Evolutionary conservation across 345 rosid species (phyloP).

Genomic region (Syzygium grande): DNA sequence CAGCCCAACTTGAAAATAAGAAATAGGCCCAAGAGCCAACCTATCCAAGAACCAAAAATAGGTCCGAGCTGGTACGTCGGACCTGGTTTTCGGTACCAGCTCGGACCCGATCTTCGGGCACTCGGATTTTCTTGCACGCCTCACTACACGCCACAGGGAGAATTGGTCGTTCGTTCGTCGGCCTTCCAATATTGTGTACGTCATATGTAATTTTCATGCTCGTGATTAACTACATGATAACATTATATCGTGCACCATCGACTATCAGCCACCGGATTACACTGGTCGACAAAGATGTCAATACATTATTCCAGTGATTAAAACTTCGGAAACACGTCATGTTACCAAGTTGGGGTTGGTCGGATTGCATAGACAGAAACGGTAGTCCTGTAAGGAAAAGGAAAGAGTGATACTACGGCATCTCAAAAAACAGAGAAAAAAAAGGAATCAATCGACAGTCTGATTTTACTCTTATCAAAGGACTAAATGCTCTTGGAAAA

Average conservation of each 20-base stretch:
- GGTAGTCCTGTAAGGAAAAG: neutral
- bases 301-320: neutral
- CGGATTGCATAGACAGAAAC: neutral
- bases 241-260: neutral
- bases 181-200: neutral
- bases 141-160: neutral
- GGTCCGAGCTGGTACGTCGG: neutral
- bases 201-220: neutral
- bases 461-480: neutral
- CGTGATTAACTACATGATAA: neutral
- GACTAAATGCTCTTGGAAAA: neutral
- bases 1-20: too few species aligned
- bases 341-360: neutral
- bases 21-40: too few species aligned
- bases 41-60: too few species aligned
- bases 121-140: neutral
- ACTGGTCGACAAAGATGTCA: neutral
- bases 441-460: neutral
- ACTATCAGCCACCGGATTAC: neutral
- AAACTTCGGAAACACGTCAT: neutral
- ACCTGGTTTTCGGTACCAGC: neutral
- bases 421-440: neutral
- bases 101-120: too few species aligned
- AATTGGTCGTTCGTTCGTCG: neutral
- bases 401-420: neutral